Conservation (phyloP, 2,329 filamentous ascomycete genomes). For the Clonostachys rosea region DNA sequence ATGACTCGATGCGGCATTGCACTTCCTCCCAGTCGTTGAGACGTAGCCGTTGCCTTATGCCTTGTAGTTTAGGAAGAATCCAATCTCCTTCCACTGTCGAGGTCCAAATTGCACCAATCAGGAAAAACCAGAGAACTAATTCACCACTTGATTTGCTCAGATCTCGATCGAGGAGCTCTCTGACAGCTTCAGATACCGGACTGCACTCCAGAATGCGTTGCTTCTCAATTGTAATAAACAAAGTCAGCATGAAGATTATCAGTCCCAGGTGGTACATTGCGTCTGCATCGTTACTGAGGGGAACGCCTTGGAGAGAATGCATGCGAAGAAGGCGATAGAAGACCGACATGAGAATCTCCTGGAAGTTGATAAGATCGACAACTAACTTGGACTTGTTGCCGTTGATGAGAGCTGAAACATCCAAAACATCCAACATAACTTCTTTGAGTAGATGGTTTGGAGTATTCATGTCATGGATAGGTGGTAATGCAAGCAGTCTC, state of each 20-base stretch:
- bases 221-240: not conserved
- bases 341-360: not conserved
- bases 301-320: not conserved
- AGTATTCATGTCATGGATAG: conserved; percentile 1
- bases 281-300: not conserved
- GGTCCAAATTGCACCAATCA: conserved; percentile 1
- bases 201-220: not conserved
- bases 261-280: not conserved
- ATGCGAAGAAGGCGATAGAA: not conserved
- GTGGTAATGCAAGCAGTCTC: conserved; percentile 15
- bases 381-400: not conserved
- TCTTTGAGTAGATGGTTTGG: not conserved
- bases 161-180: not conserved
- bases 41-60: not conserved
- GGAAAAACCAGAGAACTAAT: not conserved
- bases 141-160: not conserved
- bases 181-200: not conserved
- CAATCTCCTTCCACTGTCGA: conserved; percentile 1
- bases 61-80: not conserved
- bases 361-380: not conserved
- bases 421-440: not conserved
- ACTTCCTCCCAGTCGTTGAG: not conserved
- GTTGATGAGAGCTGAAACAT: not conserved
- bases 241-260: not conserved
- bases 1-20: not conserved